Conservation (phyloP, 1,139 yeast genomes). For the Scheffersomyces stambukii region DNA sequence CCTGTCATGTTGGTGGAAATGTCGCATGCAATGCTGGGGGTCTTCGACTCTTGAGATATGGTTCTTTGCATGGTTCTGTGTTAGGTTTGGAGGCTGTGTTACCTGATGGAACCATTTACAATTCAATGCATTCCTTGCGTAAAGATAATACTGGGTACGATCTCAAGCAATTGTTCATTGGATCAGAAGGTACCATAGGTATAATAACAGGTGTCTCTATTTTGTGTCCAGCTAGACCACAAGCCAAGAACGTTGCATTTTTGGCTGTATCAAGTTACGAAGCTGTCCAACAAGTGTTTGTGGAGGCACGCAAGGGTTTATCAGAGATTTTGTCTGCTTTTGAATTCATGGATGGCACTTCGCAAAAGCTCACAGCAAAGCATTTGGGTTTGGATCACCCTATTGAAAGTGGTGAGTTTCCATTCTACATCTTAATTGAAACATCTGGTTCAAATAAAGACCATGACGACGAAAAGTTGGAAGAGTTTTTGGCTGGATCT, state of each 20-base stretch:
- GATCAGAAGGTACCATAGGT: slow-evolving; percentile 90
- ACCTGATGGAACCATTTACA: slow-evolving; percentile 80
- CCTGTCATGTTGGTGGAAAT: slow-evolving; percentile 94
- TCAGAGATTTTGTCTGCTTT: slow-evolving; percentile 88
- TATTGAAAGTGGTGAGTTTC: slow-evolving; percentile 67
- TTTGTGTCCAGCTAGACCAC: slow-evolving; percentile 89
- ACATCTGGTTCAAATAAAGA: slow-evolving; percentile 91
- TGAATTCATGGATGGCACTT: slow-evolving; percentile 86
- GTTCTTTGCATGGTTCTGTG: slow-evolving; percentile 89
- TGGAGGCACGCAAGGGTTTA: slow-evolving; percentile 71
- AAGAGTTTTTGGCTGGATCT: slow-evolving; percentile 71
- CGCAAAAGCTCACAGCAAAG: slow-evolving; percentile 61
- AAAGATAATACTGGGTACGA: slow-evolving; percentile 96
- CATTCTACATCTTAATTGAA: slow-evolving; percentile 87
- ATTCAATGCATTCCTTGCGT: slow-evolving; percentile 77
- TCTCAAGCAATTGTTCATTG: slow-evolving; percentile 86
- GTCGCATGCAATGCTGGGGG: slow-evolving; percentile 99
- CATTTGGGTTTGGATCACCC: slow-evolving; percentile 65
- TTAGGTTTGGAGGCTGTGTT: slow-evolving; percentile 89
- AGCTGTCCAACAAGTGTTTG: slow-evolving; percentile 77
- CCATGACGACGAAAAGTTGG: slow-evolving; percentile 76
- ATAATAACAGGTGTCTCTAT: slow-evolving; percentile 86
- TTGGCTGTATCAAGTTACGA: slow-evolving; percentile 80
- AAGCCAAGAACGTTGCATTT: slow-evolving; percentile 82
- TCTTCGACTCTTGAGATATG: slow-evolving; percentile 78